These are phyloP conservation scores for Taiwanofungus camphoratus DNA, from an alignment of 1,284 basidiomycete genomes.

Conservation along the genomic window DNA sequence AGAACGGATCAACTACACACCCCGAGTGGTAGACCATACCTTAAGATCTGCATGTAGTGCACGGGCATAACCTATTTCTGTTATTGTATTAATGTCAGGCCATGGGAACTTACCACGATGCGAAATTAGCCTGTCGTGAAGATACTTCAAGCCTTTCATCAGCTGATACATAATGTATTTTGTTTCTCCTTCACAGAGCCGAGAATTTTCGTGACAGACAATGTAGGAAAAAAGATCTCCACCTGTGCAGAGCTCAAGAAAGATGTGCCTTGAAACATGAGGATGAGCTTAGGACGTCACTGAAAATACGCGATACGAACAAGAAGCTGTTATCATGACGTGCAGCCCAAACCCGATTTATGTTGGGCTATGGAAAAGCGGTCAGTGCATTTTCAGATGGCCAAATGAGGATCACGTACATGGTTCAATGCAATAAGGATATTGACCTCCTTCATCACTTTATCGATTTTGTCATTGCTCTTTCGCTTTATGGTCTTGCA, in stretches of 20 bases:
- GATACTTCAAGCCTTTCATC: slow-evolving; percentile 64
- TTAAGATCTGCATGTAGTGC: slow-evolving; percentile 54
- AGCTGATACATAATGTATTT: slow-evolving; percentile 84
- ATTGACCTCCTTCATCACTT: slow-evolving; percentile 71
- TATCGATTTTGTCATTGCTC: slow-evolving; percentile 47
- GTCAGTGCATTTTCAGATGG: background rate
- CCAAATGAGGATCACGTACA: slow-evolving; percentile 31
- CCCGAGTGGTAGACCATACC: slow-evolving; percentile 38
- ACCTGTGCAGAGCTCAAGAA: slow-evolving; percentile 71
- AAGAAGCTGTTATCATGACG: slow-evolving; percentile 58
- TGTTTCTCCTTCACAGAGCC: slow-evolving; percentile 70
- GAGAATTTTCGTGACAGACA: slow-evolving; percentile 49
- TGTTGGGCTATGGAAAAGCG: slow-evolving; percentile 56
- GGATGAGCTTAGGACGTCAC: background rate
- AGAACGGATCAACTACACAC: background rate
- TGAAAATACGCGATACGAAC: slow-evolving; percentile 29
- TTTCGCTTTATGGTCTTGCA: slow-evolving; percentile 74
- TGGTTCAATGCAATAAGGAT: slow-evolving; percentile 67
- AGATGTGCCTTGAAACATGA: slow-evolving; percentile 51
- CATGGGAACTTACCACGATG: slow-evolving; percentile 59
- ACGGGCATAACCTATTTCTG: background rate
- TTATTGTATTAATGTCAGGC: background rate
- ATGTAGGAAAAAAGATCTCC: slow-evolving; percentile 79
- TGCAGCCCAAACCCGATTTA: slow-evolving; percentile 71
- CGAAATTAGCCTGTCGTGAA: slow-evolving; percentile 71